A percentile compares a stretch with the other conserved stretches of the same genome.
phyloP scores from a whole-genome alignment of 129 eudicot genomes.

The Centaurea solstitialis region DNA sequence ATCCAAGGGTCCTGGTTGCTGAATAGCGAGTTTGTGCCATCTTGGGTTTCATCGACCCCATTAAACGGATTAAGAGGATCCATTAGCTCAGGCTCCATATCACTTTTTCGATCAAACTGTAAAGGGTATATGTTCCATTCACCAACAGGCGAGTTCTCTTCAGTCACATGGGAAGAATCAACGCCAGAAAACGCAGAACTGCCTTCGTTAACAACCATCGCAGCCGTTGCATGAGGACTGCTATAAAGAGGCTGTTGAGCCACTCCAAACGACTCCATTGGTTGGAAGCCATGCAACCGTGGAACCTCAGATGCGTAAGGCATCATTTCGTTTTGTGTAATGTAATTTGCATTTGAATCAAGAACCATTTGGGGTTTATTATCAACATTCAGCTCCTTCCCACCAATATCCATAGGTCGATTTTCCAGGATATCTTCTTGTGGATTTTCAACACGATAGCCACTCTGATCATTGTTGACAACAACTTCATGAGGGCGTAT shows the following conservation, averaged over 20 bases:
- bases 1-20: constrained; percentile 97
- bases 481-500: constrained; percentile 52
- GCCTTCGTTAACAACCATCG: constrained; percentile 29
- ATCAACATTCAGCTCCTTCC: constrained; percentile 28
- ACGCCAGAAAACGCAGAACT: constrained; percentile 23
- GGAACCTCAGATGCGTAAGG: constrained; percentile 41
- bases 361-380: constrained; percentile 27
- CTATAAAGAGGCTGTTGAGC: constrained; percentile 30
- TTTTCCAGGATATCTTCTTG: constrained; percentile 48
- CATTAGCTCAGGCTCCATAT: constrained; percentile 21
- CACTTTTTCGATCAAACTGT: constrained; percentile 39
- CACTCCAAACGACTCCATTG: constrained; percentile 40
- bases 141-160: constrained; percentile 27
- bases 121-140: constrained; percentile 46
- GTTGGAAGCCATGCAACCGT: constrained; percentile 32
- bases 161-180: constrained; percentile 32
- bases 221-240: constrained; percentile 21
- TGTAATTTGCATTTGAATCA: constrained; percentile 27
- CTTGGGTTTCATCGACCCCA: constrained; percentile 47
- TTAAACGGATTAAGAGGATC: constrained; percentile 46
- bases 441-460: constrained; percentile 36
- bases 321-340: constrained; percentile 28
- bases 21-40: constrained; percentile 64
- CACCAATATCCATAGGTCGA: constrained; percentile 30
- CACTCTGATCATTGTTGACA: constrained; percentile 33